Conservation (phyloP, 495 filamentous ascomycete species). For the Lasiosphaeria ovina region DNA sequence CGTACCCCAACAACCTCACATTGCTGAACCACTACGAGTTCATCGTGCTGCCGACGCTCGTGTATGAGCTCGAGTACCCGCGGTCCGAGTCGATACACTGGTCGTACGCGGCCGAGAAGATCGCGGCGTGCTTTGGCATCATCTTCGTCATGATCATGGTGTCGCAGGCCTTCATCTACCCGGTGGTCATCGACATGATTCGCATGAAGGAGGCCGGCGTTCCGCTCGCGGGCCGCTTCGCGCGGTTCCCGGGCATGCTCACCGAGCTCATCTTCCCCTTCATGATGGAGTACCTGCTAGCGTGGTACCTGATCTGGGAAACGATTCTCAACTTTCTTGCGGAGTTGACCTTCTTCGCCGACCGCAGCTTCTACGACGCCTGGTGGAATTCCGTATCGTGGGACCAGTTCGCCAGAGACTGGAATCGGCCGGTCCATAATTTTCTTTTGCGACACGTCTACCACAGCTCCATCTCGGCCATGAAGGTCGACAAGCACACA, state of each 20-base stretch:
- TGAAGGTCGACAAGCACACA: constrained; percentile 63
- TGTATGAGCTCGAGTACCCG: constrained; percentile 77
- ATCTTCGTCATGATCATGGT: constrained; percentile 62
- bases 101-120: constrained; percentile 70
- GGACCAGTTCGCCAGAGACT: constrained; percentile 72
- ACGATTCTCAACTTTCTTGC: constrained; percentile 73
- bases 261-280: constrained; percentile 71
- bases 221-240: constrained; percentile 56
- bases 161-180: constrained; percentile 58
- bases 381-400: constrained; percentile 66
- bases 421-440: constrained; percentile 68
- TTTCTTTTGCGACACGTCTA: constrained; percentile 75
- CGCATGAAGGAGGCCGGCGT: constrained; percentile 62
- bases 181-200: constrained; percentile 63
- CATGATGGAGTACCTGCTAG: constrained; percentile 68
- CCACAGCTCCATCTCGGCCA: constrained; percentile 66
- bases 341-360: constrained; percentile 71
- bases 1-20: constrained; percentile 68
- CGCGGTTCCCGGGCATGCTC: constrained; percentile 67
- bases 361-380: constrained; percentile 72
- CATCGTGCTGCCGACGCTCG: constrained; percentile 67
- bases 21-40: constrained; percentile 66
- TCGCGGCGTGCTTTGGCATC: constrained; percentile 63
- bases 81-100: constrained; percentile 66
- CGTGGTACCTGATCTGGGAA: constrained; percentile 80